Percentiles rank a stretch among this genome's conserved stretches.
Evolutionary conservation across 2,329 filamentous ascomycete species (phyloP).

Genomic region (Monilinia vaccinii-corymbosi): DNA sequence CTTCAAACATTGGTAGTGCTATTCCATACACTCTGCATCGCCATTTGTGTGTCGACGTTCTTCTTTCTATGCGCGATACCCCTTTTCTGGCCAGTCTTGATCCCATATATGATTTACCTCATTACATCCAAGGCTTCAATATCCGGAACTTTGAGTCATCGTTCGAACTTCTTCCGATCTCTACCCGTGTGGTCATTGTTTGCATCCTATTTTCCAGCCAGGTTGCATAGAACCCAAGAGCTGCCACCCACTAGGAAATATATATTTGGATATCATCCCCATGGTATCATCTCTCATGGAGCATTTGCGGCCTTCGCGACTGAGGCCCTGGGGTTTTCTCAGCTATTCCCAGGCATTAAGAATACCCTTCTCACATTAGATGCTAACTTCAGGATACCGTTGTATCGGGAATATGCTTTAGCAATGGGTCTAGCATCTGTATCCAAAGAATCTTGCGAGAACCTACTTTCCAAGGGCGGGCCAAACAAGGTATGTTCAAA

Average conservation of each 20-base stretch:
- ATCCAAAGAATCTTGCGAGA: slow-evolving; percentile 84
- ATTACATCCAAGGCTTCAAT: slow-evolving; percentile 70
- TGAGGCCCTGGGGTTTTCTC: slow-evolving; percentile 76
- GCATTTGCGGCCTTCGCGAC: slow-evolving; percentile 88
- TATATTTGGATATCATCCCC: slow-evolving; percentile 94
- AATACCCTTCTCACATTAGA: slow-evolving; percentile 93
- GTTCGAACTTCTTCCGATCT: slow-evolving; percentile 65
- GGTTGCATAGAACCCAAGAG: slow-evolving; percentile 73
- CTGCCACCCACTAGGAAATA: slow-evolving; percentile 81
- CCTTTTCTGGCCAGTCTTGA: slow-evolving; percentile 72
- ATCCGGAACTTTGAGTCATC: slow-evolving; percentile 64
- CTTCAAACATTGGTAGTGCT: slow-evolving; percentile 72
- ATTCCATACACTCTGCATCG: slow-evolving; percentile 62
- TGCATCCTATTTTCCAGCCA: slow-evolving; percentile 84
- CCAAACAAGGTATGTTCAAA: slow-evolving; percentile 40
- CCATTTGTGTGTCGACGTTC: slow-evolving; percentile 66
- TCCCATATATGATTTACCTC: slow-evolving; percentile 75
- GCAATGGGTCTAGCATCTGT: slow-evolving; percentile 82
- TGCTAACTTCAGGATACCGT: slow-evolving; percentile 84
- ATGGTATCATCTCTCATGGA: slow-evolving; percentile 96
- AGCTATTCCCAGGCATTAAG: slow-evolving; percentile 88
- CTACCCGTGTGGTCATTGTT: slow-evolving; percentile 79
- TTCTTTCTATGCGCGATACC: slow-evolving; percentile 89
- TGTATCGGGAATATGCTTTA: slow-evolving; percentile 92
- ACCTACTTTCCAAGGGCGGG: slow-evolving; percentile 73